Evolutionary conservation across 768 basidiomycete genomes (phyloP).

Genomic region (Hypholoma sublateritium): DNA sequence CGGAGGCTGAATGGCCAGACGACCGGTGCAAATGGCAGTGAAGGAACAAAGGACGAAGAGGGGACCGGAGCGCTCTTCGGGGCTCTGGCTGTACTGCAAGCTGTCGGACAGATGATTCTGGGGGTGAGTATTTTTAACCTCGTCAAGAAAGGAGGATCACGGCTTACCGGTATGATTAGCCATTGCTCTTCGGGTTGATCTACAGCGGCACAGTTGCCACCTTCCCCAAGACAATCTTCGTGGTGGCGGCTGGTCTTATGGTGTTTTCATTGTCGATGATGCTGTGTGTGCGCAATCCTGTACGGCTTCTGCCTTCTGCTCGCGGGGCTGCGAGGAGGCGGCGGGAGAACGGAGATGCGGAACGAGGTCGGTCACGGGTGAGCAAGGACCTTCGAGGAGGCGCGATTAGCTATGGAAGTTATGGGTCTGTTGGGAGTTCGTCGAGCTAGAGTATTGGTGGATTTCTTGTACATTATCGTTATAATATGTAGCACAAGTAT

Average conservation of each 20-base stretch:
- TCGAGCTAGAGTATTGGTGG: neutral
- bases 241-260: conserved; percentile 51
- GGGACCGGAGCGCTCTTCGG: conserved; percentile 64
- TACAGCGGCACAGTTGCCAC: conserved; percentile 69
- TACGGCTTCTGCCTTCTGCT: conserved; percentile 15
- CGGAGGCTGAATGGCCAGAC: conserved; percentile 33
- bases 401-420: conserved; percentile 23
- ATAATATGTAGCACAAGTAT: conserved; percentile 1
- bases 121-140: conserved; percentile 35
- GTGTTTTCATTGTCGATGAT: conserved; percentile 34
- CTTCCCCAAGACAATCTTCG: conserved; percentile 73
- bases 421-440: conserved; percentile 2
- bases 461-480: conserved; percentile 3
- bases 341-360: conserved; percentile 26
- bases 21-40: conserved; percentile 10
- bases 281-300: conserved; percentile 41
- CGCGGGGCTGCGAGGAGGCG: conserved; percentile 19
- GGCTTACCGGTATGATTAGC: conserved; percentile 33
- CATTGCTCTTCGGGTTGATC: conserved; percentile 70
- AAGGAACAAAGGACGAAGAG: conserved; percentile 18
- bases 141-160: neutral
- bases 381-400: conserved; percentile 50
- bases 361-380: conserved; percentile 45
- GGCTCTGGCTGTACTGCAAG: conserved; percentile 69
- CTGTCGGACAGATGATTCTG: conserved; percentile 65